Percentiles rank a stretch among this genome's conserved stretches.
phyloP scores from a whole-genome alignment of 2,329 filamentous ascomycete species.

The Penicillium sp. region DNA sequence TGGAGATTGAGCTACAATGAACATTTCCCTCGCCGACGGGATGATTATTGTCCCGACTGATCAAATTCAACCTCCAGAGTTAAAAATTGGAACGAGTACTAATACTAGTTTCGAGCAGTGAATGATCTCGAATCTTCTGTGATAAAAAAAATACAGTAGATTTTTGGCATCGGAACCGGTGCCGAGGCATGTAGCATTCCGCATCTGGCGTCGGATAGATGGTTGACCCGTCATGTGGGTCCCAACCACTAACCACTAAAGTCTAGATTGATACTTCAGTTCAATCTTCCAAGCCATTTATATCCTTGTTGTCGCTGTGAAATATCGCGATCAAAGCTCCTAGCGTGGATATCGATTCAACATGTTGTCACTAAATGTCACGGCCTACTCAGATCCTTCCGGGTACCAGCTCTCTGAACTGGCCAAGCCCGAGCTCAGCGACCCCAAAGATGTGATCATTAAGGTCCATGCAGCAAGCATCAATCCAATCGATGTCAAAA shows the following conservation, averaged over 20 bases:
- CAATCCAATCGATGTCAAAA: constrained; percentile 51
- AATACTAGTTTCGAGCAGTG: too few relatives aligned
- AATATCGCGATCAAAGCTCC: background rate
- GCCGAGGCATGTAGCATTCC: background rate
- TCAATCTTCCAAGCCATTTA: background rate
- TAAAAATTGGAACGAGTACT: too few relatives aligned
- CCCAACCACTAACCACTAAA: background rate
- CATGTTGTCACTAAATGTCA: constrained; percentile 24
- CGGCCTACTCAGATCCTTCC: constrained; percentile 21
- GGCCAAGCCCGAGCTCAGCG: constrained; percentile 18
- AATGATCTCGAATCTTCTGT: too few relatives aligned
- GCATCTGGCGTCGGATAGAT: background rate
- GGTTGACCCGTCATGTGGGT: background rate
- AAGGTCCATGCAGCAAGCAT: constrained; percentile 48
- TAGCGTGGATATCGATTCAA: background rate
- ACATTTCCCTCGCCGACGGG: too few relatives aligned
- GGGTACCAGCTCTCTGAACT: constrained; percentile 24
- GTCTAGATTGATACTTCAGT: background rate
- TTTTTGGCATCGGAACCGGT: too few relatives aligned
- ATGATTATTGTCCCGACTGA: too few relatives aligned
- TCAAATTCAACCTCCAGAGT: too few relatives aligned
- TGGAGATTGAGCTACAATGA: too few relatives aligned
- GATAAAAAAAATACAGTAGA: too few relatives aligned
- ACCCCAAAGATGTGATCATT: constrained; percentile 34
- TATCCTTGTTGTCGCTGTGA: background rate